Base-by-base conservation (phyloP, 441 rosid genomes). In the Kokia cookei region DNA sequence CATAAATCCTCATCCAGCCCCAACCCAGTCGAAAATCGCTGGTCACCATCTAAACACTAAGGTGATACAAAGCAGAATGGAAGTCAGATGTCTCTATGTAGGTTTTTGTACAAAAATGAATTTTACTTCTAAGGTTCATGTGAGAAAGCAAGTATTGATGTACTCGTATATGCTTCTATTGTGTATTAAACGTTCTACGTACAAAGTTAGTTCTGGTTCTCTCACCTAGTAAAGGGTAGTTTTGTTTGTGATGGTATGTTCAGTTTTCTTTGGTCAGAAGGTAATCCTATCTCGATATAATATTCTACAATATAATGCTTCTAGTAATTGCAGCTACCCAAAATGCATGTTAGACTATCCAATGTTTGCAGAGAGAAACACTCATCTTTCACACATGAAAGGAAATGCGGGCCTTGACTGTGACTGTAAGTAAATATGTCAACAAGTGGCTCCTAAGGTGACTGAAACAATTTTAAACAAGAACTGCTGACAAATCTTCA, bases 1-100 rank as follows among this genome's bases (percentile, higher is more conserved):
- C 86, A 75, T 29, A 92, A 80, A 79, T 64, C 72, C 67, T 88
- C 90, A 72, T 90, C 97, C 0, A 92, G 90, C 50, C 93, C 95
- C 48, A 90, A 90, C 67, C 92, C 93, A 63, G 77, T 73, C 8
- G 86, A 93, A 29, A 89, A 92, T 73, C 90, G 75, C 61, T 79
- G 65, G 73, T 87, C 92, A 53, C 90, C 87, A 59, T 70, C 81
- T 7, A 89, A 73, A 79, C 86, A 83, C 17, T 90, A 83, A 53
- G 67, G 24, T 55, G 42, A 69, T 22, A 65, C 19, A 45, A 58
- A 35, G 60, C 43, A 58, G 51, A 37, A n/a, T 29, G 77, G 64
- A 68, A 58, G 72, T 73, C 76, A 69, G 83, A 77, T 69, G 80
- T 71, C 63, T 27, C 76, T 70, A 66, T 73, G 74, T 62, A 68